Evolutionary conservation across 495 filamentous ascomycete species (phyloP), one percentile per base, ranked within the genome.

Genomic region (Neurospora tetraspora): DNA sequence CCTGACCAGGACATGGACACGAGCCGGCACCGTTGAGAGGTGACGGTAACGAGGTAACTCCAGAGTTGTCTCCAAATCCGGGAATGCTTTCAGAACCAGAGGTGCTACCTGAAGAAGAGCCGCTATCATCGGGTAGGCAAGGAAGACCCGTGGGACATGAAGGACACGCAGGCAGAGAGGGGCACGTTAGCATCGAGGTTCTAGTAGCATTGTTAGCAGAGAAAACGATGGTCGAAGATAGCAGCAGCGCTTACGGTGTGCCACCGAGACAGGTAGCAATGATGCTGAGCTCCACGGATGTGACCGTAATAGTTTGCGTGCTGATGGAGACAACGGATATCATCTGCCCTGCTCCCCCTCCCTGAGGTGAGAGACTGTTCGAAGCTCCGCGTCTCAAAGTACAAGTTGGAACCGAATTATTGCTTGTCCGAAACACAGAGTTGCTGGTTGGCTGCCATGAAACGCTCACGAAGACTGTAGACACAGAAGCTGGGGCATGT

Each of bases 1-100:
- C 80, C 39, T 77, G 69, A 34, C 78, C 81, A 39, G 81, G 79
- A 69, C 81, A 83, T 23, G 83, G 81, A 3, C 81, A 78, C 8
- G 47, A 43, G 31, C 39, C 39, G 5, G 47, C 71, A 12, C 68
- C 40, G 31, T n/a, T 39, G 9, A 39, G 14, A 39, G 70, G 36
- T 18, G 43, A 39, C 12, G 73, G 38, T 43, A 34, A 37, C n/a
- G 71, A 70, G 23, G 71, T 20, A 20, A 38, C 23, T 39, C 37
- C 23, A 34, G 38, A 53, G 42, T 20, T 69, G 42, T 38, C 27
- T 20, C 40, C 53, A 20, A 20, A 34, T 39, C 27, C 18, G 16
- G n/a, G 12, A 31, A 42, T 9, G n/a, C 12, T 53, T 23, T 53
- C 4, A 53, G 20, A 53, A 10, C 45, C 45, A 53, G 10, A 53